Conservation (phyloP, 169 alveolate genomes). For the Perkinsus chesapeaki region DNA sequence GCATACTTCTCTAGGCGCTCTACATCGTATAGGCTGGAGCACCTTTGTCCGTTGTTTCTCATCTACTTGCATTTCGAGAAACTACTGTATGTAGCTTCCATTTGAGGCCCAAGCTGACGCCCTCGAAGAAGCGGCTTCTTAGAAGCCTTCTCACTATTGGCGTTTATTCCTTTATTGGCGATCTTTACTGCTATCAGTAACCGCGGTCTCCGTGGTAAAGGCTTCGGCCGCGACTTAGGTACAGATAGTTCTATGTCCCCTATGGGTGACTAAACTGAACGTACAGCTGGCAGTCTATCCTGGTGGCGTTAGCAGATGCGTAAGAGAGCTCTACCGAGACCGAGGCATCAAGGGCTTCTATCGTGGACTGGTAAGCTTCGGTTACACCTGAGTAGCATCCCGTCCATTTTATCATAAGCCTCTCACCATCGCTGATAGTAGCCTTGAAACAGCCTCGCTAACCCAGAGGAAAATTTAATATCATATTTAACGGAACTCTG, state of each 20-base stretch:
- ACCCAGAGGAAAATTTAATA: too few species aligned
- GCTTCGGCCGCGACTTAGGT: too few species aligned
- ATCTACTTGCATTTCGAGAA: too few species aligned
- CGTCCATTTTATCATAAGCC: neutral
- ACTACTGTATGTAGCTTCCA: too few species aligned
- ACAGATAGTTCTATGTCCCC: neutral
- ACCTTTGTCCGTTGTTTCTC: too few species aligned
- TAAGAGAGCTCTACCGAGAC: neutral
- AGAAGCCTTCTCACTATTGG: neutral
- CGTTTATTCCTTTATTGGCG: neutral
- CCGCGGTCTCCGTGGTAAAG: too few species aligned
- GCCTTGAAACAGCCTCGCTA: too few species aligned
- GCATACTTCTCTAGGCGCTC: too few species aligned
- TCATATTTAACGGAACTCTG: too few species aligned
- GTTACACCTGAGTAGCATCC: neutral
- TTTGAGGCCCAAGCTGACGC: neutral
- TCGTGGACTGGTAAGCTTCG: neutral
- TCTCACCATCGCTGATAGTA: neutral
- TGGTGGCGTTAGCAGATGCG: neutral
- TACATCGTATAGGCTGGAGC: too few species aligned
- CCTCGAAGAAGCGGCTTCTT: neutral
- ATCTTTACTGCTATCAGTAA: too few species aligned
- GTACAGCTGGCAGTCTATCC: neutral
- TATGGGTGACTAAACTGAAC: neutral
- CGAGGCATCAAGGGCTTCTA: neutral